A percentile compares a stretch with the other conserved stretches of the same genome.
Evolutionary conservation across 768 basidiomycete species (phyloP).

Genomic region (Phylloporus arenicola): DNA sequence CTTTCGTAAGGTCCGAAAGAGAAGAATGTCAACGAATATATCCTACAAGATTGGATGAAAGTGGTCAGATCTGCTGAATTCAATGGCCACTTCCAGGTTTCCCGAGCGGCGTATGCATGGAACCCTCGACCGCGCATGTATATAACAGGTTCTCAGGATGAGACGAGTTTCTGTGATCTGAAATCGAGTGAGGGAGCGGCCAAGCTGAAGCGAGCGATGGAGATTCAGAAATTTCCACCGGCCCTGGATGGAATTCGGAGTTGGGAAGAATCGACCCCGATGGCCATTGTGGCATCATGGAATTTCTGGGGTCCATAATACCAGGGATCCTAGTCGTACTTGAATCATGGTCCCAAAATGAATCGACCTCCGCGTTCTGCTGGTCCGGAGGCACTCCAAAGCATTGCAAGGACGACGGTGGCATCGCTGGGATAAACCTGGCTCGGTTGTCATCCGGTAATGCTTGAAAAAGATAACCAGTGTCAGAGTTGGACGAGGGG

Average conservation of each 20-base stretch:
- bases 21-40: neutral
- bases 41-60: neutral
- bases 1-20: neutral
- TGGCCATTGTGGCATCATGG: conserved; percentile 3
- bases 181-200: neutral
- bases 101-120: conserved; percentile 2
- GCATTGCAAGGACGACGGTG: neutral
- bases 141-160: neutral
- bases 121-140: conserved; percentile 3
- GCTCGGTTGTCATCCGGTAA: conserved; percentile 3
- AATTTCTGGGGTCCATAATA: neutral
- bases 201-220: neutral
- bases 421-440: neutral
- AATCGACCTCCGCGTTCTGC: conserved; percentile 1
- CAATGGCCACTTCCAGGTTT: neutral
- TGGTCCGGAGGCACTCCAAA: neutral
- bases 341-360: conserved; percentile 3
- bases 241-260: neutral
- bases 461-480: neutral
- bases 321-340: neutral
- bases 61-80: neutral
- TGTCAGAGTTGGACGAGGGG: neutral
- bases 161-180: conserved; percentile 3
- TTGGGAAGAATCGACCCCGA: neutral
- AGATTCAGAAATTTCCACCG: neutral